A percentile compares a stretch with the other conserved stretches of the same genome.
phyloP scores from a whole-genome alignment of 257 asterid species.

The Rehmannia glutinosa region DNA sequence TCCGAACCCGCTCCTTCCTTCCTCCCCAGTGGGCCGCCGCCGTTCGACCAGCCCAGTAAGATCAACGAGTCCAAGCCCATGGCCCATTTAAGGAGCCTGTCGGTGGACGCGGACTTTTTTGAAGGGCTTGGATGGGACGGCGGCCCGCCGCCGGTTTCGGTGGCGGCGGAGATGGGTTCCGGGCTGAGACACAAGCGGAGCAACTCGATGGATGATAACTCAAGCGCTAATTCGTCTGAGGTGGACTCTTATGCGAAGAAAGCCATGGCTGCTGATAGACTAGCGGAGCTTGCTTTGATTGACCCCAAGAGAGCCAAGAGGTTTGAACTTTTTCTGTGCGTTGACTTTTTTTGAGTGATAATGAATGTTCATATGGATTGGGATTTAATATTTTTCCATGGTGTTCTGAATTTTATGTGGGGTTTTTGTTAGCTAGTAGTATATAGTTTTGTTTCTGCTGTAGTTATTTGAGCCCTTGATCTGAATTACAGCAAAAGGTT shows the following conservation, averaged over 20 bases:
- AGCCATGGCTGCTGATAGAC: conserved; percentile 61
- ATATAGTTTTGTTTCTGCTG: too few relatives aligned
- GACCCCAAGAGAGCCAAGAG: conserved; percentile 97
- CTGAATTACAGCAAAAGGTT: too few relatives aligned
- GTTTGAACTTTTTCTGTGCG: conserved; percentile 29
- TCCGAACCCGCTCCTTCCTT: conserved; percentile 30
- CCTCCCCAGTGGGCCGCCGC: conserved; percentile 18
- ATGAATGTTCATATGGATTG: too few relatives aligned
- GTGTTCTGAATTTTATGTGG: too few relatives aligned
- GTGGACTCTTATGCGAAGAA: conserved; percentile 59
- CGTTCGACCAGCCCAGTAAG: conserved; percentile 26
- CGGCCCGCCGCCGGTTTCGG: conserved; percentile 27
- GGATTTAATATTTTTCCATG: too few relatives aligned
- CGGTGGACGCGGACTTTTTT: conserved; percentile 84
- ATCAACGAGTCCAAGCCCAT: conserved; percentile 20
- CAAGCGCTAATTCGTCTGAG: conserved; percentile 64
- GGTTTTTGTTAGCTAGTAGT: background rate
- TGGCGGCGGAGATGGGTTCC: conserved; percentile 18
- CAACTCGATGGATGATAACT: conserved; percentile 78
- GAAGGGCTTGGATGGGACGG: conserved; percentile 62
- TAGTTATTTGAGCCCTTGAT: too few relatives aligned
- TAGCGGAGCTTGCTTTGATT: conserved; percentile 74
- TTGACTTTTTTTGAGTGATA: conserved; percentile 10
- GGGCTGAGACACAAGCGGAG: conserved; percentile 64
- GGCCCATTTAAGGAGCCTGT: conserved; percentile 68